A percentile compares a stretch with the other conserved stretches of the same genome.
Evolutionary conservation across 371 early-diverging fungal species (phyloP).

Genomic region (Apophysomyces sp.): DNA sequence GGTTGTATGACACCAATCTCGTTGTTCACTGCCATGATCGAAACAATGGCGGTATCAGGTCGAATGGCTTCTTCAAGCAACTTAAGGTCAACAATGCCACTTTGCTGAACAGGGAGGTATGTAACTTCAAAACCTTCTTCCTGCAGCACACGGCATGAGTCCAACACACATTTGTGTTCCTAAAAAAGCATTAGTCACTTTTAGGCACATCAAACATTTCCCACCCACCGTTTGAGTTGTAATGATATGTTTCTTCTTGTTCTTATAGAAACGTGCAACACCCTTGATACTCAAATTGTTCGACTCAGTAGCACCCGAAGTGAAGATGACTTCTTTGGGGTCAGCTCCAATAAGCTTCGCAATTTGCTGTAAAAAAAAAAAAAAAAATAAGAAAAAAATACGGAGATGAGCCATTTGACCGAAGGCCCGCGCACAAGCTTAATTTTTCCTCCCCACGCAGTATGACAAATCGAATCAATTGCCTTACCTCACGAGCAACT

Average conservation of each 20-base stretch:
- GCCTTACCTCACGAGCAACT: constrained; percentile 77
- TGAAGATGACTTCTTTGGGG: constrained; percentile 98
- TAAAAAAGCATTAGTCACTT: constrained; percentile 17
- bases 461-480: background rate
- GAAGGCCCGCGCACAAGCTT: background rate
- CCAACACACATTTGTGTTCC: constrained; percentile 99
- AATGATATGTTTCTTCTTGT: constrained; percentile 97
- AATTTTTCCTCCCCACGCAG: constrained; percentile 10
- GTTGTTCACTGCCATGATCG: constrained; percentile 99
- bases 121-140: constrained; percentile 99
- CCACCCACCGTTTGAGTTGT: constrained; percentile 88
- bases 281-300: constrained; percentile 98
- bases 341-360: constrained; percentile 94
- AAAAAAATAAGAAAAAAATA: background rate
- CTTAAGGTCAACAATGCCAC: constrained; percentile 85
- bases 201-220: background rate
- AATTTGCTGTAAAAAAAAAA: constrained; percentile 65
- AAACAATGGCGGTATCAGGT: constrained; percentile 93
- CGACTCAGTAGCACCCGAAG: constrained; percentile 99
- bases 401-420: constrained; percentile 5
- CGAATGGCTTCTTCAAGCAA: constrained; percentile 86
- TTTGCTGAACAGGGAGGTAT: constrained; percentile 90
- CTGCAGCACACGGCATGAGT: constrained; percentile 97
- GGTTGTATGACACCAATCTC: constrained; percentile 99
- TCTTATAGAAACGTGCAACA: constrained; percentile 94